A percentile compares a stretch with the other conserved stretches of the same genome.
These are phyloP conservation scores for Microstegium vimineum DNA, from an alignment of 176 grass and related monocot species.

Conservation along the genomic window DNA sequence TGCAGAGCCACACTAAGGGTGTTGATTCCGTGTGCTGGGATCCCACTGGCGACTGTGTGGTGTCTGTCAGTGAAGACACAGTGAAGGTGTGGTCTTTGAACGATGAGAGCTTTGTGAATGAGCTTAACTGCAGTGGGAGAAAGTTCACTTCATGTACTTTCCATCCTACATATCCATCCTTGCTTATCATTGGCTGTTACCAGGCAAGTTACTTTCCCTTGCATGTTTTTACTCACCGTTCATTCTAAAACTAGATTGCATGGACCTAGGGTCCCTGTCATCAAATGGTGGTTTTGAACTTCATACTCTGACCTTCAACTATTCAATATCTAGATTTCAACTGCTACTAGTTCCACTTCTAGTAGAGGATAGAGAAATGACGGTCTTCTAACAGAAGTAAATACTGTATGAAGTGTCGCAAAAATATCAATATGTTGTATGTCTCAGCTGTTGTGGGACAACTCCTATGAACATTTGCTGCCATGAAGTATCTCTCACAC, in stretches of 20 bases:
- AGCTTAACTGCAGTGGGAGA: slow-evolving; percentile 61
- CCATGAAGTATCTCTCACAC: background rate
- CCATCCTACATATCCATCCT: slow-evolving; percentile 63
- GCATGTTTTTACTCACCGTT: background rate
- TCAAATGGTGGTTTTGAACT: background rate
- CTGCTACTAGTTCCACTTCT: background rate
- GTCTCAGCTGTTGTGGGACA: background rate
- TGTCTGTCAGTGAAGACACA: slow-evolving; percentile 75
- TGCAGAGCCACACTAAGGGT: slow-evolving; percentile 63
- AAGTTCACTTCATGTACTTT: slow-evolving; percentile 92
- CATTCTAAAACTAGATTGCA: background rate
- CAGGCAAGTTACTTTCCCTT: slow-evolving; percentile 42
- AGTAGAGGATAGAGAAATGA: background rate
- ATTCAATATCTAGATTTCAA: background rate
- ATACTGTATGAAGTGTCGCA: background rate
- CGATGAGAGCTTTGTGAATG: slow-evolving; percentile 51
- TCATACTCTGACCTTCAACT: background rate
- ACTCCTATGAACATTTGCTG: background rate
- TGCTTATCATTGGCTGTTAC: slow-evolving; percentile 79
- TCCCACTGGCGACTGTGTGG: slow-evolving; percentile 61
- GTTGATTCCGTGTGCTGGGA: slow-evolving; percentile 82
- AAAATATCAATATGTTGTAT: background rate
- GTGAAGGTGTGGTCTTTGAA: slow-evolving; percentile 76
- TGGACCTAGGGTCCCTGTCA: background rate
- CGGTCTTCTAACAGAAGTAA: background rate